Percentiles rank a stretch among this genome's conserved stretches.
Evolutionary conservation across 2,329 filamentous ascomycete species (phyloP).

Genomic region (Ambrosiella cleistominuta): DNA sequence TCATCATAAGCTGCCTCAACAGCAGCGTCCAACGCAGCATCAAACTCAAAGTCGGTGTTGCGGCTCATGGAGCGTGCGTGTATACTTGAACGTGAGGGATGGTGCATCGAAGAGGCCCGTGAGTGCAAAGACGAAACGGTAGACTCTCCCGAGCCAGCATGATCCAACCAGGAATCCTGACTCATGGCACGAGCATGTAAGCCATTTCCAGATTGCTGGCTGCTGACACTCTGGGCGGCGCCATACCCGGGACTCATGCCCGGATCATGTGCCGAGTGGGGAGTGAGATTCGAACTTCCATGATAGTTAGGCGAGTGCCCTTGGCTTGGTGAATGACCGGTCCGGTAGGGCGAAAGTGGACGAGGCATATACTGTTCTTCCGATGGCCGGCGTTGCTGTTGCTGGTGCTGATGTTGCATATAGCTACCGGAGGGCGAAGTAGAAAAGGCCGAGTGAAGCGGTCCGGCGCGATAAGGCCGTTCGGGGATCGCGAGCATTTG

Average conservation of each 20-base stretch:
- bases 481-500: conserved; percentile 9
- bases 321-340: conserved; percentile 28
- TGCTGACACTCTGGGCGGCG: background rate
- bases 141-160: conserved; percentile 73
- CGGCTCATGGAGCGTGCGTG: conserved; percentile 46
- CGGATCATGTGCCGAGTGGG: conserved; percentile 14
- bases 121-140: conserved; percentile 67
- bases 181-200: conserved; percentile 43
- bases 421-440: conserved; percentile 18
- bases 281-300: conserved; percentile 16
- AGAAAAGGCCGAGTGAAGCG: conserved; percentile 12
- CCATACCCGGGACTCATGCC: conserved; percentile 5
- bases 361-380: conserved; percentile 48
- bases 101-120: conserved; percentile 52
- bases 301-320: conserved; percentile 18
- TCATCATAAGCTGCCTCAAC: conserved; percentile 95
- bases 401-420: conserved; percentile 11
- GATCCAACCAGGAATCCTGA: conserved; percentile 81
- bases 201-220: conserved; percentile 7
- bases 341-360: conserved; percentile 48
- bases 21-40: conserved; percentile 83
- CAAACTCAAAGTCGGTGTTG: conserved; percentile 74
- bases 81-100: conserved; percentile 7
- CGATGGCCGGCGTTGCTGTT: conserved; percentile 23
- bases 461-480: conserved; percentile 4